Evolutionary conservation across 2,329 filamentous ascomycete species (phyloP), one percentile per base, ranked within the genome.

Genomic region (Rugonectria rugulosa): DNA sequence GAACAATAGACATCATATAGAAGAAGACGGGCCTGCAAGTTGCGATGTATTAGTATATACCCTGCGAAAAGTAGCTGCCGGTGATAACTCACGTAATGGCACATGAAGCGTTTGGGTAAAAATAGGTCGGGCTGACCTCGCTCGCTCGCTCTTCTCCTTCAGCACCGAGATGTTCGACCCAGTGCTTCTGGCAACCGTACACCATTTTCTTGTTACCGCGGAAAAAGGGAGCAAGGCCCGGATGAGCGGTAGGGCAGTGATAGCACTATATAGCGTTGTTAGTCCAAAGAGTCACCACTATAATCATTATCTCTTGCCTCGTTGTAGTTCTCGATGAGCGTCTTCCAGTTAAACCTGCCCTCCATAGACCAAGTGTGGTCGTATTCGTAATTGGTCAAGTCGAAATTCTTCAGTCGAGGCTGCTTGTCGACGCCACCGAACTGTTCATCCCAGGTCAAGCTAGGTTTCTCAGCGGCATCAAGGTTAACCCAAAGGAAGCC

Each of bases 271-370:
- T 1, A 12, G 1, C 2, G 50, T n/a, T 12, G 26, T 29, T 12
- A 29, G 26, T 52, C 7, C 47, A 37, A 6, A 10, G 14, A 4
- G 3, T 32, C 17, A 12, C 6, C 9, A 20, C 5, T 2, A 5
- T 10, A 8, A 15, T 15, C 4, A 6, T 12, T 15, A 2, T 3
- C 8, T 3, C 49, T 21, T 31, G 51, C 50, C 21, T 85, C 85
- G 63, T 88, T 88, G 72, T 86, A 88, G 72, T 88, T 87, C 63
- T 88, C 84, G 7, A 79, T 79, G 14, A 85, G 67, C 15, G 80
- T 80, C 72, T 86, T 86, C 83, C 83, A 86, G 70, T 86, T 85
- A 65, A 81, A 83, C 9, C 78, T 73, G 0, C 79, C 80, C 20
- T 81, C 76, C 77, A 83, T 79, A 52, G 81, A 75, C 76, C 81